These are phyloP conservation scores for Thalassiosira exigua DNA, from an alignment of 352 stramenopile genomes.

Conservation along the genomic window DNA sequence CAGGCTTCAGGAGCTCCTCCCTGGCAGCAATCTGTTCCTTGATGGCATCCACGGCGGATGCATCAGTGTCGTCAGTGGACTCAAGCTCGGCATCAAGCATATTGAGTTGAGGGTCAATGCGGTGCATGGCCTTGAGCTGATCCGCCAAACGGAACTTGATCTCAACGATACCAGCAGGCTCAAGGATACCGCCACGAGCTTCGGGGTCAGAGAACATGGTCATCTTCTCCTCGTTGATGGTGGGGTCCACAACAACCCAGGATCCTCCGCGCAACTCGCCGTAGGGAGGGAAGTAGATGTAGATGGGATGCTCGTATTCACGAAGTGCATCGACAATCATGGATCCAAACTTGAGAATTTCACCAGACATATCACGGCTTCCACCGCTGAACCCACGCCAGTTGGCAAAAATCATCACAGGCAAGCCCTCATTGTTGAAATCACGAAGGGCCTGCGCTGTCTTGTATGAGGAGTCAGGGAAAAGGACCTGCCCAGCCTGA, in stretches of 20 bases:
- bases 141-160: conserved; percentile 99
- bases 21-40: conserved; percentile 91
- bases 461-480: conserved; percentile 99
- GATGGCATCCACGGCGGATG: conserved; percentile 81
- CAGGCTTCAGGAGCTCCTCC: conserved; percentile 93
- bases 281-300: conserved; percentile 99
- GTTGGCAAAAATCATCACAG: conserved; percentile 99
- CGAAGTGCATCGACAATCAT: conserved; percentile 99
- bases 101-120: conserved; percentile 93
- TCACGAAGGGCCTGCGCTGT: conserved; percentile 97
- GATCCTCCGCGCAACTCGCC: conserved; percentile 98
- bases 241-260: conserved; percentile 99
- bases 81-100: conserved; percentile 89
- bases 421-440: conserved; percentile 98
- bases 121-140: conserved; percentile 96
- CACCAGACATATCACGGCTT: conserved; percentile 91
- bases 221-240: conserved; percentile 99
- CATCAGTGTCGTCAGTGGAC: conserved; percentile 67
- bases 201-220: conserved; percentile 99
- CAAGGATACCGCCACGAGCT: conserved; percentile 98
- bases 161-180: conserved; percentile 97
- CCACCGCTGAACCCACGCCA: conserved; percentile 93
- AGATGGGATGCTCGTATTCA: conserved; percentile 98
- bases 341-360: conserved; percentile 99
- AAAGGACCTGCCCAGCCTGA: conserved; percentile 99